Evolutionary conservation across 371 early-diverging fungal species (phyloP), one percentile per base, ranked within the genome.

Genomic region (Mucor saturninus): DNA sequence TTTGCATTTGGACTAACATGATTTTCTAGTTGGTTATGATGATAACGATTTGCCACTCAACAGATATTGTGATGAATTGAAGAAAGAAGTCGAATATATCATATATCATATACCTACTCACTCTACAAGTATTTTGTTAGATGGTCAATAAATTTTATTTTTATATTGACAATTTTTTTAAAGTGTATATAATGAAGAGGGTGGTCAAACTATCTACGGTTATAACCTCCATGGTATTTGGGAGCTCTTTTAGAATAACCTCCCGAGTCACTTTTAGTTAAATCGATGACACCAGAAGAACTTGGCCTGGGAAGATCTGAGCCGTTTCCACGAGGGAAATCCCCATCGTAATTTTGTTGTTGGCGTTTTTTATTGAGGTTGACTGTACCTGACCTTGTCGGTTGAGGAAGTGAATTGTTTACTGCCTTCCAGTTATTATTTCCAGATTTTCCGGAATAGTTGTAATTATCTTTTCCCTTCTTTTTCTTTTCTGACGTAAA

Each of bases 11-110:
- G 11, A 15, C 9, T 43, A 51, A 43, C 38, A 21, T 4, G 5
- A 10, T 48, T 81, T 79, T 66, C 83, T 90, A 62, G 91, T 91
- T 68, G 91, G 91, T 30, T 80, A 75, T 42, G 83, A 84, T 63
- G 68, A 69, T 7, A 84, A 84, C 49, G 85, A 84, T 54, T 67
- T 84, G 26, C 79, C 79, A 21, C 57, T 79, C 54, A 76, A 76
- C 45, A 61, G 58, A 32, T 79, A 74, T 28, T 76, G 79, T 48
- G 75, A 76, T 26, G 72, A 74, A 31, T 42, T 79, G 31, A 73
- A 71, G 32, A 73, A 66, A 31, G 79, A 79, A 56, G 75, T 79
- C 10, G 79, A 76, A 52, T 79, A 76, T 52, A 79, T 79, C 45
- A 79, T 79, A 42, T 79, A 79, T 45, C 73, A 65, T 52, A 73